A percentile compares a stretch with the other conserved stretches of the same genome.
Conservation (phyloP, 352 stramenopile genomes). For the Phytophthora meadii region DNA sequence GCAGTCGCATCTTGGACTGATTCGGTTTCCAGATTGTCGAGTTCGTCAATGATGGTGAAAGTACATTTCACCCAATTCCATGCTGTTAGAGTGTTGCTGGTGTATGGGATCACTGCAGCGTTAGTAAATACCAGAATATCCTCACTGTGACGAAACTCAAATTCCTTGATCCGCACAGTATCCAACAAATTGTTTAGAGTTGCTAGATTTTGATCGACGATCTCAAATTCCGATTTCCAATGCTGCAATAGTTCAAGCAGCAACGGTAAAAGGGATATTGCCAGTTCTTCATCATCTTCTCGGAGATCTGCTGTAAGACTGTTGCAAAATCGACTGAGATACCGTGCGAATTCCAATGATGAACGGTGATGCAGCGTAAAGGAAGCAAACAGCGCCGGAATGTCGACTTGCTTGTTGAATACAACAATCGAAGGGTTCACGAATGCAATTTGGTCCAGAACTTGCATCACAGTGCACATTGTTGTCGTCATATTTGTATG, state of each 20-base stretch:
- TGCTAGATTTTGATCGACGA: constrained; percentile 23
- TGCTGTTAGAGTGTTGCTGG: constrained; percentile 7
- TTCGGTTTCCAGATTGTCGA: constrained; percentile 10
- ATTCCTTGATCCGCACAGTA: background rate
- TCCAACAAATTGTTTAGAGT: constrained; percentile 8
- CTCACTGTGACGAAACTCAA: background rate
- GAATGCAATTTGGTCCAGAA: constrained; percentile 35
- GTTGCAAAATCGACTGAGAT: constrained; percentile 26
- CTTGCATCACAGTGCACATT: constrained; percentile 34
- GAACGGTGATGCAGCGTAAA: constrained; percentile 32
- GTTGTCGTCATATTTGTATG: constrained; percentile 29
- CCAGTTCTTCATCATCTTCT: background rate
- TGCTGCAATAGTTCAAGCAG: constrained; percentile 26
- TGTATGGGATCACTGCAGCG: constrained; percentile 10
- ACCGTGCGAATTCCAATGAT: constrained; percentile 26
- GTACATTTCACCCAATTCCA: constrained; percentile 37
- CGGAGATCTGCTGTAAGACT: constrained; percentile 15
- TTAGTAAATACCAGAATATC: constrained; percentile 26
- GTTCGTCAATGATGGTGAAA: constrained; percentile 11
- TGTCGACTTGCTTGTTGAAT: constrained; percentile 13
- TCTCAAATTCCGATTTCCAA: constrained; percentile 29
- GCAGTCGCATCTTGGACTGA: constrained; percentile 12
- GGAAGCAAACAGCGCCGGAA: constrained; percentile 27
- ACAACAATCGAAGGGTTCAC: constrained; percentile 26
- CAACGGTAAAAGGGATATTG: constrained; percentile 13